Evolutionary conservation across 2,329 filamentous ascomycete genomes (phyloP), one percentile per base, ranked within the genome.

Genomic region (Aspergillus luchuensis): DNA sequence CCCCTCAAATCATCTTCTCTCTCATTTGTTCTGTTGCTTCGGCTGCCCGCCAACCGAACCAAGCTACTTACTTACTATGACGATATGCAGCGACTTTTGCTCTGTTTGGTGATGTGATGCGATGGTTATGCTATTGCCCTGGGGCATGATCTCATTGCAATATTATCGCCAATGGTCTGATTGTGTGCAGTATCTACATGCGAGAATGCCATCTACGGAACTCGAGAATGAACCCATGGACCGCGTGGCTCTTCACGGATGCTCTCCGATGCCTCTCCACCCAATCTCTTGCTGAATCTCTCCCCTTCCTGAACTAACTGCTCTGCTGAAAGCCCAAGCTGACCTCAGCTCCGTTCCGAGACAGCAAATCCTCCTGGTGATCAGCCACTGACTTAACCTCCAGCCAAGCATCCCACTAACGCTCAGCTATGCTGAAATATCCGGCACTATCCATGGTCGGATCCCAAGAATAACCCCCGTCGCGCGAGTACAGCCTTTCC

Each of bases 341-440:
- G 47, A 49, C 47, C 23, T 49, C 47, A 49, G 47, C 47, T 49
- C 41, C 41, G 10, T 3, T 21, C 45, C 47, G 23, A 30, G 4
- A 28, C 23, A n/a, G 25, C 23, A 17, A 45, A 49, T 49, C 47
- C 47, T 28, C n/a, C 23, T 28, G 15, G 15, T 48, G 23, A 48
- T 48, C 45, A 49, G 47, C 47, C 47, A 49, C 47, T 49, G 47
- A 33, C 47, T 50, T 50, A 50, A 30, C 47, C 47, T 50, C 47
- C 47, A 33, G 47, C 47, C 47, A 50, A 50, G 47, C 47, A 50
- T 50, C 47, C 25, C 47, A 50, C 47, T 50, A 50, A 50, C 47
- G 47, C 47, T 50, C 47, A 50, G 47, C 47, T 28, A 50, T 25
- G 23, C 8, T 49, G 47, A n/a, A 25, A 28, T 50, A 50, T 50